Conservation (phyloP, 2,329 filamentous ascomycete genomes). For the Podosphaera xanthii region DNA sequence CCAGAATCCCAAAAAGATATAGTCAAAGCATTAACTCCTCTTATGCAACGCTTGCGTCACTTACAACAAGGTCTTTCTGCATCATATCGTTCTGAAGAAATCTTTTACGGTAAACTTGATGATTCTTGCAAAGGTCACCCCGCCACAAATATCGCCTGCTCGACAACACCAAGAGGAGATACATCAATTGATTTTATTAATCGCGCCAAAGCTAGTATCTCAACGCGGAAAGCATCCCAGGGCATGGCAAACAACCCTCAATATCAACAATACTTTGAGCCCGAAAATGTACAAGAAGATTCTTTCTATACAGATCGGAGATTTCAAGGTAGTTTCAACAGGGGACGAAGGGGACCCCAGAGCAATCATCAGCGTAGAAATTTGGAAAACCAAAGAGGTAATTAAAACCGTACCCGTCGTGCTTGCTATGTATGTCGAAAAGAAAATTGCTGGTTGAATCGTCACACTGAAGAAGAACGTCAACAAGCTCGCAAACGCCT, state of each 20-base stretch:
- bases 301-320: background rate
- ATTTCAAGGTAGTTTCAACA: background rate
- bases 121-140: background rate
- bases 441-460: background rate
- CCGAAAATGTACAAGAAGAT: background rate
- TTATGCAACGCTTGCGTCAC: background rate
- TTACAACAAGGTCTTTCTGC: background rate
- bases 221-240: background rate
- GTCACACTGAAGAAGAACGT: background rate
- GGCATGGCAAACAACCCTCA: background rate
- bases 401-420: background rate
- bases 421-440: background rate
- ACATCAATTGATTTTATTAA: constrained; percentile 1
- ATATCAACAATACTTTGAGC: background rate
- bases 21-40: background rate
- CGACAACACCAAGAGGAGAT: background rate
- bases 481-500: background rate
- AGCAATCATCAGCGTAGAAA: background rate
- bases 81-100: background rate
- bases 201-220: background rate
- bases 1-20: background rate
- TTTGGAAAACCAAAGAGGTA: background rate
- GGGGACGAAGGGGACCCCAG: background rate
- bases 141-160: background rate
- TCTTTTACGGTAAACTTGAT: background rate